Conservation (phyloP, 192 early-diverging fungal species). For the Podila minutissima region DNA sequence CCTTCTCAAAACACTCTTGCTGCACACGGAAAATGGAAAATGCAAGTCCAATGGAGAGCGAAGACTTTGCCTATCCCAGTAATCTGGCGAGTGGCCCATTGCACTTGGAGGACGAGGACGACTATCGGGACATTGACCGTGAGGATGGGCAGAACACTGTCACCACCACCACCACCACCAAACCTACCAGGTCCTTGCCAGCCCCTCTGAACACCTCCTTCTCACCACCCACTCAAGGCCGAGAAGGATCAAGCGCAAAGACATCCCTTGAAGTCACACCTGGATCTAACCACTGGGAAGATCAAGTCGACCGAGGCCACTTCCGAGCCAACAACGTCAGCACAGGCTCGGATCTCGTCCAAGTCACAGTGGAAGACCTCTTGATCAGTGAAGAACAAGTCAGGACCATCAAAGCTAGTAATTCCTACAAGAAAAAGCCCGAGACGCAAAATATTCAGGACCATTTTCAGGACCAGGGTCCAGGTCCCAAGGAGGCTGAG, state of each 20-base stretch:
- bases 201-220: background rate
- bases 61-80: slow-evolving; percentile 44
- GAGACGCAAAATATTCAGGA: background rate
- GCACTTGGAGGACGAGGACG: background rate
- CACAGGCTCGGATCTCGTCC: slow-evolving; percentile 41
- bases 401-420: slow-evolving; percentile 30
- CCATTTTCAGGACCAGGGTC: background rate
- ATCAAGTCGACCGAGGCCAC: slow-evolving; percentile 5
- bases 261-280: background rate
- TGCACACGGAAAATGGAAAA: background rate
- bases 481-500: background rate
- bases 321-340: slow-evolving; percentile 20
- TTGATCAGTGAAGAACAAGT: slow-evolving; percentile 34
- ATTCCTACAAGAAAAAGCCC: background rate
- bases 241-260: background rate
- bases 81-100: slow-evolving; percentile 11
- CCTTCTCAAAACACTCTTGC: background rate
- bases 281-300: background rate
- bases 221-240: background rate
- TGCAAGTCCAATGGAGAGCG: slow-evolving; percentile 19
- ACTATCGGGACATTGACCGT: background rate
- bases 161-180: background rate
- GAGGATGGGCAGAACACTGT: background rate
- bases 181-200: background rate
- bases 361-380: slow-evolving; percentile 46